Conservation (phyloP, 169 alveolate species). For the Cryptosporidium sp. region DNA sequence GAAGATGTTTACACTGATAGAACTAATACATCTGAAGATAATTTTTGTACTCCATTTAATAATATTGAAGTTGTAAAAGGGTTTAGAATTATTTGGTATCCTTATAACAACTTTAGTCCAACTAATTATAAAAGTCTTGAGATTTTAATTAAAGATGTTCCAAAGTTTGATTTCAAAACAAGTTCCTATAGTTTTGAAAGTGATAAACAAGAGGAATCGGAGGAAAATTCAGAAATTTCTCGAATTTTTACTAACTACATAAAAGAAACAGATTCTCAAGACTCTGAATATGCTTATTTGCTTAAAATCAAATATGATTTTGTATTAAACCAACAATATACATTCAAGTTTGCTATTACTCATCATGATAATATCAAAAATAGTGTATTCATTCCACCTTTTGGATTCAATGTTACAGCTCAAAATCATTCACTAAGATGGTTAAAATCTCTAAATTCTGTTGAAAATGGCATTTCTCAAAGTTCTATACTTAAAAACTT, state of each 20-base stretch:
- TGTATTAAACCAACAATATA: conserved; percentile 21
- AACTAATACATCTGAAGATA: background rate
- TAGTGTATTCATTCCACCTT: conserved; percentile 68
- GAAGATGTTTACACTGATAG: background rate
- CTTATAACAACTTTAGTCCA: conserved; percentile 53
- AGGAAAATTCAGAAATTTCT: background rate
- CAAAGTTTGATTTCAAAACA: conserved; percentile 44
- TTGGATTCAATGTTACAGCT: conserved; percentile 64
- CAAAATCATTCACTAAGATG: conserved; percentile 36
- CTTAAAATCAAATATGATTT: conserved; percentile 9
- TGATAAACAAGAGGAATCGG: background rate
- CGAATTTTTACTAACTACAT: conserved; percentile 19
- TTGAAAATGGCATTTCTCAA: background rate
- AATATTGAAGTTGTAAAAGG: conserved; percentile 59
- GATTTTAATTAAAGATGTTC: conserved; percentile 27
- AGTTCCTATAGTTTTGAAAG: conserved; percentile 25
- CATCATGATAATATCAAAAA: conserved; percentile 40
- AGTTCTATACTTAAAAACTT: background rate
- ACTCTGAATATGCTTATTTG: conserved; percentile 41
- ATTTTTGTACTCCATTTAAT: conserved; percentile 29
- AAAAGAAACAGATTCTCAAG: conserved; percentile 6
- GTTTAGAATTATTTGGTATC: conserved; percentile 68
- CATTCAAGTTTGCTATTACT: conserved; percentile 60
- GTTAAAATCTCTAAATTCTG: conserved; percentile 16
- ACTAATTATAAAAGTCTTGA: conserved; percentile 60